Percentiles rank a stretch among this genome's conserved stretches.
These are phyloP conservation scores for Penicillium diatomitis DNA, from an alignment of 495 filamentous ascomycete species.

Conservation along the genomic window DNA sequence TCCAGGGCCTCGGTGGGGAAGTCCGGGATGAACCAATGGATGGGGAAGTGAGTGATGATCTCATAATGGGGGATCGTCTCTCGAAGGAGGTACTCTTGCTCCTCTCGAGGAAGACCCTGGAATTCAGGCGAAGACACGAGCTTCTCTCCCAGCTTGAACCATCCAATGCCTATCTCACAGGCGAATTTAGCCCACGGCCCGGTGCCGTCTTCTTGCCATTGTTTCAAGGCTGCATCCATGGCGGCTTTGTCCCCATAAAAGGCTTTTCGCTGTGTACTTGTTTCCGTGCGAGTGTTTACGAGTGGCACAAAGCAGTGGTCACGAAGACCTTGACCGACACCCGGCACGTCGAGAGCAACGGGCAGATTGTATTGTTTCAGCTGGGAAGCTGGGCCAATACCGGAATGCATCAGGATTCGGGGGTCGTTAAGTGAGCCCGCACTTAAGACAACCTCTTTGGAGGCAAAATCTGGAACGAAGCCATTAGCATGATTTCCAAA, in stretches of 20 bases:
- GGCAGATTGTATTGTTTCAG: conserved; percentile 16
- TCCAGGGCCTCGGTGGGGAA: conserved; percentile 14
- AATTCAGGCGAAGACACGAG: conserved; percentile 31
- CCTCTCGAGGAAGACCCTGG: conserved; percentile 25
- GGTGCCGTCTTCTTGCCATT: conserved; percentile 39
- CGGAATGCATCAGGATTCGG: conserved; percentile 39
- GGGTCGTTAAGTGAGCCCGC: conserved; percentile 39
- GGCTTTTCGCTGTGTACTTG: conserved; percentile 12
- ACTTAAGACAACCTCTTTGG: conserved; percentile 38
- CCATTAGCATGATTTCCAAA: not conserved
- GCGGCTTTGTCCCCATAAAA: conserved; percentile 19
- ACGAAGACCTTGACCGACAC: conserved; percentile 21
- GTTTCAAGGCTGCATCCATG: conserved; percentile 28
- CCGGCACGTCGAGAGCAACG: conserved; percentile 16
- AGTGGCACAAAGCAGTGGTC: conserved; percentile 20
- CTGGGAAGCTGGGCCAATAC: conserved; percentile 21
- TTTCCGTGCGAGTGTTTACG: conserved; percentile 12
- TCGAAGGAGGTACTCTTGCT: conserved; percentile 25
- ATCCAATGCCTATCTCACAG: conserved; percentile 31
- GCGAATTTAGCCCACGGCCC: conserved; percentile 31
- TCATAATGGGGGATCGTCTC: conserved; percentile 37
- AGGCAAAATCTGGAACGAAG: conserved; percentile 6
- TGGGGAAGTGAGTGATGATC: conserved; percentile 24
- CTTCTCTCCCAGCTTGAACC: conserved; percentile 36
- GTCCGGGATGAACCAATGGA: conserved; percentile 21